Percentiles rank a stretch among this genome's conserved stretches.
Evolutionary conservation across 1,284 basidiomycete species (phyloP).

Genomic region (Rhodotorula mucilaginosa): DNA sequence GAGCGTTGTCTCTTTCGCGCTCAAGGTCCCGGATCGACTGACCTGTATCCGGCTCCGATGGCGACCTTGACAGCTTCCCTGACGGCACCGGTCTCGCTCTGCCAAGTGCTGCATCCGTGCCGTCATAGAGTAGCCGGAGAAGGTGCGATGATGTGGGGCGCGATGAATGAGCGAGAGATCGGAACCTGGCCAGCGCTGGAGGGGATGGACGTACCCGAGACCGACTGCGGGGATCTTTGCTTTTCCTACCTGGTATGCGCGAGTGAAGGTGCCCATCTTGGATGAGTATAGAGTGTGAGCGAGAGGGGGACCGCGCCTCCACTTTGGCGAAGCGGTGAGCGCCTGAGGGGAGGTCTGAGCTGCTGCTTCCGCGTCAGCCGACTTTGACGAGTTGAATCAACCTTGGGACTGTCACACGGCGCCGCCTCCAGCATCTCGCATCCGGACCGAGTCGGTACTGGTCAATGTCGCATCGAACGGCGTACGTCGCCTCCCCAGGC

Average conservation of each 20-base stretch:
- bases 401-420: too few relatives aligned
- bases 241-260: slow-evolving; percentile 29
- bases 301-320: background rate
- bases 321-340: too few relatives aligned
- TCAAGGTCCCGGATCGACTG: background rate
- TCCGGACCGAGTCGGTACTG: too few relatives aligned
- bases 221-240: slow-evolving; percentile 42
- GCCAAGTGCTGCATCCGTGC: slow-evolving; percentile 16
- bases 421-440: too few relatives aligned
- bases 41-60: slow-evolving; percentile 37
- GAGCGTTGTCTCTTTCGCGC: slow-evolving; percentile 1
- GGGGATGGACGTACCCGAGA: slow-evolving; percentile 29
- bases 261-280: slow-evolving; percentile 2
- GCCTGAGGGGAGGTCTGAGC: too few relatives aligned
- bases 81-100: slow-evolving; percentile 38
- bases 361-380: too few relatives aligned
- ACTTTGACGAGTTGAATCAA: too few relatives aligned
- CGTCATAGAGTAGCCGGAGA: background rate
- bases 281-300: background rate
- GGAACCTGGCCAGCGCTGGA: background rate
- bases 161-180: background rate
- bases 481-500: background rate
- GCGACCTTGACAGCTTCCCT: slow-evolving; percentile 37
- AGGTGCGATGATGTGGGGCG: background rate
- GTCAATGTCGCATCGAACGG: background rate